Evolutionary conservation across 768 basidiomycete genomes (phyloP).

Genomic region (Mycena latifolia): DNA sequence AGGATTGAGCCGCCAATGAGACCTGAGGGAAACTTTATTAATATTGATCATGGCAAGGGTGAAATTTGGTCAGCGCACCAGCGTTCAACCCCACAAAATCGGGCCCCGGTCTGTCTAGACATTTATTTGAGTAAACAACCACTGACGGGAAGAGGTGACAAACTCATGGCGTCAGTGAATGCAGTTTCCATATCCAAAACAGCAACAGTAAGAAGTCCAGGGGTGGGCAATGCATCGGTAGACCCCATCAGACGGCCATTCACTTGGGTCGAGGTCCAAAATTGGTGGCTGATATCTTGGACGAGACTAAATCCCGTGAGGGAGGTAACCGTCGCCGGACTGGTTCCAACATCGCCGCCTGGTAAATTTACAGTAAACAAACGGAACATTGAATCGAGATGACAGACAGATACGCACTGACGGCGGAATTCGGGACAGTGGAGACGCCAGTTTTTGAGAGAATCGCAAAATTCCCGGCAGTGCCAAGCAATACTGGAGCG

Average conservation of each 20-base stretch:
- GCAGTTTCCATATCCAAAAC: neutral
- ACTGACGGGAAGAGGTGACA: neutral
- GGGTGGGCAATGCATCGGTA: slow-evolving; percentile 3
- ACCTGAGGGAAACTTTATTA: no score
- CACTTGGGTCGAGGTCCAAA: slow-evolving; percentile 4
- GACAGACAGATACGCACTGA: neutral
- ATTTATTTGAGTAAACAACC: neutral
- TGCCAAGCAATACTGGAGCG: neutral
- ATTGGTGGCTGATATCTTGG: neutral
- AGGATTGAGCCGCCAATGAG: no score
- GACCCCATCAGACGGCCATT: slow-evolving; percentile 8
- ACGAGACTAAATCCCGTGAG: neutral
- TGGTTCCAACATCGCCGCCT: neutral
- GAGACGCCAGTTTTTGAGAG: neutral
- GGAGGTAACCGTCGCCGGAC: neutral
- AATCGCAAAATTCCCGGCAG: neutral
- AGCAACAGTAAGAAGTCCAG: neutral
- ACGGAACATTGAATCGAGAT: no score
- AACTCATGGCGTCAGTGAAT: neutral
- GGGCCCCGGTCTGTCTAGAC: neutral
- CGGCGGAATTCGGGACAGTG: neutral
- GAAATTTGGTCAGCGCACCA: neutral
- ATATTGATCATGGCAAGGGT: no score
- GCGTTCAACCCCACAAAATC: neutral
- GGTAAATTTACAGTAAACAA: no score